Conservation (phyloP, 208 protist species). For the Trypanosoma avium region DNA sequence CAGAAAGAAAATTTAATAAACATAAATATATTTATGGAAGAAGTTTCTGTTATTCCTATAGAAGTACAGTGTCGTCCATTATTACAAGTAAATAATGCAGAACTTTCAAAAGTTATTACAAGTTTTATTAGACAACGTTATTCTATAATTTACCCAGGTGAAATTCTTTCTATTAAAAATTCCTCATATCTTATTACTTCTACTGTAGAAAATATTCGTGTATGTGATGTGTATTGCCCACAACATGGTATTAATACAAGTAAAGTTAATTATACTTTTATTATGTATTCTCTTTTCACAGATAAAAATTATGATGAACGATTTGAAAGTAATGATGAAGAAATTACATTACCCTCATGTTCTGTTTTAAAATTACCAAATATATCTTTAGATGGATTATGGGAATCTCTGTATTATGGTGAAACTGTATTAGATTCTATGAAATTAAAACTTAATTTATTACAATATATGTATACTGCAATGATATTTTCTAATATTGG, state of each 20-base stretch:
- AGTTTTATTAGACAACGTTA: constrained; percentile 26
- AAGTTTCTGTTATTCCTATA: constrained; percentile 31
- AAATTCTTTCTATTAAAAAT: constrained; percentile 30
- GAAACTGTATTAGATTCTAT: constrained; percentile 44
- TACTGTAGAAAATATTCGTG: constrained; percentile 36
- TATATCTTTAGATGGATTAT: constrained; percentile 71
- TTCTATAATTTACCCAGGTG: constrained; percentile 25
- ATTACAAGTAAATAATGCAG: constrained; percentile 32
- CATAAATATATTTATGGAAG: constrained; percentile 5
- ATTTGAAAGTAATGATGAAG: constrained; percentile 20
- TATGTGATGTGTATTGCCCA: constrained; percentile 55
- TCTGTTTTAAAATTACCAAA: constrained; percentile 64
- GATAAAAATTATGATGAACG: neutral
- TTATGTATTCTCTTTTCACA: constrained; percentile 26
- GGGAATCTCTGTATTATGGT: constrained; percentile 88
- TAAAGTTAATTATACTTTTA: constrained; percentile 16
- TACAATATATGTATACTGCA: constrained; percentile 89
- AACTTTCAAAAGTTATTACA: constrained; percentile 36
- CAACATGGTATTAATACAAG: constrained; percentile 3
- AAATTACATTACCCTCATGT: constrained; percentile 34
- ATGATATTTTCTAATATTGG: constrained; percentile 83
- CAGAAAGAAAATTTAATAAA: too few species aligned
- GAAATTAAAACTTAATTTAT: constrained; percentile 84
- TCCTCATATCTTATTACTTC: constrained; percentile 24
- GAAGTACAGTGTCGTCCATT: constrained; percentile 49